These are phyloP conservation scores for Sugiyamaella xylanicola DNA, from an alignment of 1,139 yeast genomes.

Conservation along the genomic window DNA sequence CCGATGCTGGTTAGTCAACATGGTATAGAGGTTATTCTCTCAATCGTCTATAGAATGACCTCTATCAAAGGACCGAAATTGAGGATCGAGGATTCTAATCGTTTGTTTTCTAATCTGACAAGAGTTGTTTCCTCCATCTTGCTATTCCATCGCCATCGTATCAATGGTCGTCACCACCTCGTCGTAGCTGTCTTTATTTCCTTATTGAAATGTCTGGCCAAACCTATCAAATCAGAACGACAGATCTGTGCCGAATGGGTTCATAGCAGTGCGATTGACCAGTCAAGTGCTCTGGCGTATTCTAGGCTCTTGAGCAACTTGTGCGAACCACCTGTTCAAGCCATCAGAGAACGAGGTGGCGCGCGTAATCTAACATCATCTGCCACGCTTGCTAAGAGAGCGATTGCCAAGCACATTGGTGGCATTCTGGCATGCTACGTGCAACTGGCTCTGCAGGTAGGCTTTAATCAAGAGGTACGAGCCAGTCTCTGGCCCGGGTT, in stretches of 20 bases:
- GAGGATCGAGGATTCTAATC: not conserved
- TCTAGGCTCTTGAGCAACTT: constrained; percentile 65
- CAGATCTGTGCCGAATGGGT: constrained; percentile 20
- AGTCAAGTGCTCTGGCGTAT: constrained; percentile 48
- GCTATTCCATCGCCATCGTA: constrained; percentile 67
- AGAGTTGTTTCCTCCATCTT: constrained; percentile 45
- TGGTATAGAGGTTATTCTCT: constrained; percentile 56
- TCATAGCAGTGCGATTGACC: constrained; percentile 15
- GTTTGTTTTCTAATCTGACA: constrained; percentile 24
- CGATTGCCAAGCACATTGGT: constrained; percentile 65
- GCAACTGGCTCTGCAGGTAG: constrained; percentile 54
- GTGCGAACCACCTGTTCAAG: constrained; percentile 64
- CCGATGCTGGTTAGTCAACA: constrained; percentile 71
- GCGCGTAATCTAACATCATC: constrained; percentile 54
- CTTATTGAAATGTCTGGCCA: constrained; percentile 43
- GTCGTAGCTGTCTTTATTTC: constrained; percentile 53
- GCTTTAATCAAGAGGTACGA: constrained; percentile 53
- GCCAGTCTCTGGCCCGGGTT: constrained; percentile 60
- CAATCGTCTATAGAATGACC: constrained; percentile 43
- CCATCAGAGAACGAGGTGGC: constrained; percentile 35
- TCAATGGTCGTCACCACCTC: constrained; percentile 73
- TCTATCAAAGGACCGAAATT: constrained; percentile 26
- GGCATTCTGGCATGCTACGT: constrained; percentile 55
- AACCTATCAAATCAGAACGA: constrained; percentile 17
- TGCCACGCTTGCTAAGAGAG: constrained; percentile 56